Percentiles rank a stretch among this genome's conserved stretches.
phyloP scores from a whole-genome alignment of 352 stramenopile genomes.

The Pilasporangium apinafurcum region DNA sequence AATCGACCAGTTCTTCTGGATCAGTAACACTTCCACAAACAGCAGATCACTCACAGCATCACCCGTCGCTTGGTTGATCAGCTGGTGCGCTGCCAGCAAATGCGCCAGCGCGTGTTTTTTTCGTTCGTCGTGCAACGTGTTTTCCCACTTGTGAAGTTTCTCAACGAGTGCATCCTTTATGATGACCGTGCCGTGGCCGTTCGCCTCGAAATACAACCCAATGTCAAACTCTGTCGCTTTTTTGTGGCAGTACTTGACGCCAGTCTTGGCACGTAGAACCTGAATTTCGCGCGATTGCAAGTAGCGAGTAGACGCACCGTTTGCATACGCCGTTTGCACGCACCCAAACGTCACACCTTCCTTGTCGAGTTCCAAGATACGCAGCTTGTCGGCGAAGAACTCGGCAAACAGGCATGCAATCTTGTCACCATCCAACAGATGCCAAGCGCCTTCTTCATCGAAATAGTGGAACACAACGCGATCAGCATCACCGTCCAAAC shows the following conservation, averaged over 20 bases:
- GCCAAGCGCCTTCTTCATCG: slow-evolving; percentile 60
- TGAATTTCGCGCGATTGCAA: slow-evolving; percentile 59
- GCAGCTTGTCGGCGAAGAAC: slow-evolving; percentile 92
- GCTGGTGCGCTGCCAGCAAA: slow-evolving; percentile 79
- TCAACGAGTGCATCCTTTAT: slow-evolving; percentile 89
- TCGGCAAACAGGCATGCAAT: slow-evolving; percentile 94
- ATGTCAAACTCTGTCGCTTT: slow-evolving; percentile 95
- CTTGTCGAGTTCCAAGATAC: slow-evolving; percentile 56
- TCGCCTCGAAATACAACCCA: slow-evolving; percentile 99
- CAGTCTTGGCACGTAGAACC: slow-evolving; percentile 93
- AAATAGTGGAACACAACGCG: slow-evolving; percentile 97
- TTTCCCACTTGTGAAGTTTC: slow-evolving; percentile 79
- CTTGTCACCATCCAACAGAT: slow-evolving; percentile 97
- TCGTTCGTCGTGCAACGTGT: slow-evolving; percentile 58
- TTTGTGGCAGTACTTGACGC: slow-evolving; percentile 98
- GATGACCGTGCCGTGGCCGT: slow-evolving; percentile 98
- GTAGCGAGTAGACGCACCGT: slow-evolving; percentile 93
- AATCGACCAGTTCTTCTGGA: slow-evolving; percentile 85
- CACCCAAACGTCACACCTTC: slow-evolving; percentile 89
- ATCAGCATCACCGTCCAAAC: slow-evolving; percentile 97
- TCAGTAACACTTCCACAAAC: slow-evolving; percentile 93
- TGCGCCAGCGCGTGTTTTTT: slow-evolving; percentile 82
- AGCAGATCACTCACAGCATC: slow-evolving; percentile 97
- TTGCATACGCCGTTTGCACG: slow-evolving; percentile 99
- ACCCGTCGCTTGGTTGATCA: slow-evolving; percentile 97